phyloP scores from a whole-genome alignment of 2,329 filamentous ascomycete species.

The Trichoderma koningii region DNA sequence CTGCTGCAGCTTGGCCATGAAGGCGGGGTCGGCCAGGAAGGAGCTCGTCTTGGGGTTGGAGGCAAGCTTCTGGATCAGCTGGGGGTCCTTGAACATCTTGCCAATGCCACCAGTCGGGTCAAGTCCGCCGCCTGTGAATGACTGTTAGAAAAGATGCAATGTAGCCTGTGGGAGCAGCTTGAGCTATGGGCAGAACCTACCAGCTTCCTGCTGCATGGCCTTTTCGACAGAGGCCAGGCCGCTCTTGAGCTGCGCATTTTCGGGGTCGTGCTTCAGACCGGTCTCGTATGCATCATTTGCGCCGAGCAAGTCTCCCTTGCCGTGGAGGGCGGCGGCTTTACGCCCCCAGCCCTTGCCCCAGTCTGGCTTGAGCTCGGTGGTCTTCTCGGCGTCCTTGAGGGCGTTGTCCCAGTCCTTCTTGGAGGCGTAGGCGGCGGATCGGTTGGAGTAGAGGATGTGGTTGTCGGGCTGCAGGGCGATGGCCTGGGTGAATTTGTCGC shows the following conservation, averaged over 20 bases:
- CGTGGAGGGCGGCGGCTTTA: conserved; percentile 89
- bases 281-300: conserved; percentile 90
- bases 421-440: conserved; percentile 84
- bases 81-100: conserved; percentile 91
- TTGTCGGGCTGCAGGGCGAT: conserved; percentile 86
- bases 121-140: conserved; percentile 42
- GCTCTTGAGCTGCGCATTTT: conserved; percentile 89
- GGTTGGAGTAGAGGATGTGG: conserved; percentile 97
- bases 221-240: conserved; percentile 83
- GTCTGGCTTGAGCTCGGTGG: conserved; percentile 91
- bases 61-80: conserved; percentile 86
- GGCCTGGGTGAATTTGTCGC: conserved; percentile 91
- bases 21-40: conserved; percentile 77
- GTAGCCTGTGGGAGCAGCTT: conserved; percentile 22
- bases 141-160: conserved; percentile 29
- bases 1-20: conserved; percentile 86
- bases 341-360: conserved; percentile 97
- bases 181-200: conserved; percentile 31
- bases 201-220: conserved; percentile 69
- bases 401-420: conserved; percentile 86
- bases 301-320: conserved; percentile 78
- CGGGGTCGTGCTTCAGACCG: conserved; percentile 89
- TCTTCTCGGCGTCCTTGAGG: conserved; percentile 87
- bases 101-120: conserved; percentile 78
- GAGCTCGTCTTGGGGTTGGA: conserved; percentile 89